Conservation (phyloP, 2,329 filamentous ascomycete species). For the Chaetothyriales sp. region DNA sequence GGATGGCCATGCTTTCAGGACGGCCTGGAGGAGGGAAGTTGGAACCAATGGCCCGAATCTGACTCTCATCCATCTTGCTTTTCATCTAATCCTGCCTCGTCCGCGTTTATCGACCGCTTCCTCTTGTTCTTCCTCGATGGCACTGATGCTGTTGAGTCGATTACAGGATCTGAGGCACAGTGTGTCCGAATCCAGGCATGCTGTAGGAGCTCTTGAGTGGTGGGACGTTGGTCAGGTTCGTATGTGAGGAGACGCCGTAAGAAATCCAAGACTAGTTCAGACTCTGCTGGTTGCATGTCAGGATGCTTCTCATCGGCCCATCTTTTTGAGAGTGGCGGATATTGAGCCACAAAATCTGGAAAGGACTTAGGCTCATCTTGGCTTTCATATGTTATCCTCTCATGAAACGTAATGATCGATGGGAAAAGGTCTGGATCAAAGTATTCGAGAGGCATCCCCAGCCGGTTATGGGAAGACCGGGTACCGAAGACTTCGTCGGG, state of each 20-base stretch:
- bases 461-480: neutral
- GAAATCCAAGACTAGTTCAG: slow-evolving; percentile 2
- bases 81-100: too few species aligned
- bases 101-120: neutral
- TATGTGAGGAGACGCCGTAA: slow-evolving; percentile 3
- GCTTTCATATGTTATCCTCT: neutral
- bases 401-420: neutral
- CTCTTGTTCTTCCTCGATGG: slow-evolving; percentile 1
- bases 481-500: neutral
- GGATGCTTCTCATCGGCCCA: slow-evolving; percentile 1
- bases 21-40: too few species aligned
- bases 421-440: neutral
- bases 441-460: neutral
- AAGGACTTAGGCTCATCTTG: slow-evolving; percentile 1
- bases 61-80: too few species aligned
- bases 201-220: slow-evolving; percentile 1
- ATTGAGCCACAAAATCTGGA: slow-evolving; percentile 1
- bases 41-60: too few species aligned
- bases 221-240: slow-evolving; percentile 2
- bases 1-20: too few species aligned
- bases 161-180: slow-evolving; percentile 1
- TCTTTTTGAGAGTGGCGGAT: slow-evolving; percentile 2
- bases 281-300: slow-evolving; percentile 1
- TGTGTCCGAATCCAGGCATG: slow-evolving; percentile 3
- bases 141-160: neutral